These are phyloP conservation scores for Goffeauzyma gilvescens DNA, from an alignment of 768 basidiomycete genomes.

Conservation along the genomic window DNA sequence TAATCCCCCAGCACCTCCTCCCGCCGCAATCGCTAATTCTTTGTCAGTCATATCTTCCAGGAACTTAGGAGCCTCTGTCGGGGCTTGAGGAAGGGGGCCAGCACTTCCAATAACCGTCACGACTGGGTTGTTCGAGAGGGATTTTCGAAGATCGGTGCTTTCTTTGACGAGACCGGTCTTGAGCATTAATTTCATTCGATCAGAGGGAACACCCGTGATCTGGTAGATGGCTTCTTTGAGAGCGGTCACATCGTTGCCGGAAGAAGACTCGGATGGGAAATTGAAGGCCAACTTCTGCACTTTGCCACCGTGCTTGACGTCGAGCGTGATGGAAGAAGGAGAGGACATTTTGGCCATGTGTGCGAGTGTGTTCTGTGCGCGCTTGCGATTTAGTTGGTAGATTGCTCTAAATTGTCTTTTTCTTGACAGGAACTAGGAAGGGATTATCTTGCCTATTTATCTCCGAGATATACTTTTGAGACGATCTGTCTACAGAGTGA, in stretches of 20 bases:
- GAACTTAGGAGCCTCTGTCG: constrained; percentile 57
- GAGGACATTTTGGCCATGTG: too few relatives aligned
- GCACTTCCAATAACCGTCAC: constrained; percentile 83
- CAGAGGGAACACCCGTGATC: constrained; percentile 60
- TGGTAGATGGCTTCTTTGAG: constrained; percentile 75
- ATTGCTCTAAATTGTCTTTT: too few relatives aligned
- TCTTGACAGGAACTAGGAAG: too few relatives aligned
- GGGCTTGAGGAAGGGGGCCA: constrained; percentile 76
- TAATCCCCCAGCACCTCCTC: constrained; percentile 18
- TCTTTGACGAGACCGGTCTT: constrained; percentile 88
- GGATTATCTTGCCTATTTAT: too few relatives aligned
- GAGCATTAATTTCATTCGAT: constrained; percentile 94
- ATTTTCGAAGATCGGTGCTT: constrained; percentile 66
- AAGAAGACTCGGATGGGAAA: too few relatives aligned
- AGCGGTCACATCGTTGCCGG: constrained; percentile 39
- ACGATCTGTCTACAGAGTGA: too few relatives aligned
- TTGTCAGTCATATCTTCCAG: constrained; percentile 63
- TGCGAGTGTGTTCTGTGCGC: too few relatives aligned
- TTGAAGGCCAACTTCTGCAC: constrained; percentile 52
- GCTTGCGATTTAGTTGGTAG: too few relatives aligned
- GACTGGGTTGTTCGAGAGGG: constrained; percentile 53
- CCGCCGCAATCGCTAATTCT: constrained; percentile 59
- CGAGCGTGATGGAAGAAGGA: constrained; percentile 40
- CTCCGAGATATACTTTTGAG: too few relatives aligned
- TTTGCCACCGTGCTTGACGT: constrained; percentile 81